Conservation (phyloP, 768 basidiomycete genomes). For the Cubamyces lactineus region DNA sequence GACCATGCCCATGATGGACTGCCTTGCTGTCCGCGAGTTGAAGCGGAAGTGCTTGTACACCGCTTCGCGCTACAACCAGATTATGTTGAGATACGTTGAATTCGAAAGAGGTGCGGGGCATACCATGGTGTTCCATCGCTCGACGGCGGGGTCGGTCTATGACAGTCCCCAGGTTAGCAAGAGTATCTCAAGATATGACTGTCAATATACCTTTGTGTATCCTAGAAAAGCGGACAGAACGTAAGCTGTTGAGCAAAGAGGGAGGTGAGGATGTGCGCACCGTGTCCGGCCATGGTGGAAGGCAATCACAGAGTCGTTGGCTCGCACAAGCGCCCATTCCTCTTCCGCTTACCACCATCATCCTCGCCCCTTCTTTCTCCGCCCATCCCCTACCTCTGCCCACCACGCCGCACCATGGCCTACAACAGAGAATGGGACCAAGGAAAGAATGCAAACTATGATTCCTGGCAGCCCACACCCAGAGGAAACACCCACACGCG, state of each 20-base stretch:
- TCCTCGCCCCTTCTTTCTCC: constrained; percentile 26
- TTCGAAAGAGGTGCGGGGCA: background rate
- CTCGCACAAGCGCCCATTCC: constrained; percentile 21
- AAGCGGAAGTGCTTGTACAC: constrained; percentile 85
- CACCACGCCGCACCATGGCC: constrained; percentile 51
- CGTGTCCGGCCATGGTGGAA: constrained; percentile 66
- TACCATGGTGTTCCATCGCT: constrained; percentile 65
- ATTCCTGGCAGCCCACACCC: constrained; percentile 42
- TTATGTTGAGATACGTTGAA: background rate
- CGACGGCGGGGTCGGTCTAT: constrained; percentile 53
- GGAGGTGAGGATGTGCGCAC: constrained; percentile 37
- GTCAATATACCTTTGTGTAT: constrained; percentile 53
- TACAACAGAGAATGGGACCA: constrained; percentile 88
- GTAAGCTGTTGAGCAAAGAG: constrained; percentile 3
- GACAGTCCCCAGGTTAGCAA: constrained; percentile 8
- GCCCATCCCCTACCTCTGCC: constrained; percentile 8
- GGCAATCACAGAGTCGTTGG: constrained; percentile 31
- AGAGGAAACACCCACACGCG: constrained; percentile 52
- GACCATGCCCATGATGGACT: constrained; percentile 62
- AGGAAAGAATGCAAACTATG: constrained; percentile 58
- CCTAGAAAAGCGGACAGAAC: constrained; percentile 39
- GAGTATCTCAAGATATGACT: constrained; percentile 1
- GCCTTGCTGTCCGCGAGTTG: constrained; percentile 68
- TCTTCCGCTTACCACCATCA: constrained; percentile 29
- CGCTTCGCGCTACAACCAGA: constrained; percentile 65